Base-by-base conservation (phyloP, 2,329 filamentous ascomycete genomes). In the Diatrype stigma region DNA sequence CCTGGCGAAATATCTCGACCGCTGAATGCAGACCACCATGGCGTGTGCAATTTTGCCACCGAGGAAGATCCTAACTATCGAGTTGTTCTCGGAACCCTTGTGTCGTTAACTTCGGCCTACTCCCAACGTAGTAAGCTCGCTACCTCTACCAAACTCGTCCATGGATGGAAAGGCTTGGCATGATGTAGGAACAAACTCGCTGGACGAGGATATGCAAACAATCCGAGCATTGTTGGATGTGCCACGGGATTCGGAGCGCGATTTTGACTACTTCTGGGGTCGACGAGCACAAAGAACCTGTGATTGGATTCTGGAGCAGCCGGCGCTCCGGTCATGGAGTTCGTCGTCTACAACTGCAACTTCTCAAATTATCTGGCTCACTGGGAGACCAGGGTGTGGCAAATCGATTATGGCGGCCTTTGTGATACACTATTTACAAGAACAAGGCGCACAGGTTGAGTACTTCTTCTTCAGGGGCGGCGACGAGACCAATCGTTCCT, bases 371-470 rank as follows among this genome's bases (percentile, higher is more conserved):
- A 28, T 57, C 14, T 57, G 53, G 49, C 47, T 52, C n/a, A 40
- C 34, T 22, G 51, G 51, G 28, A 51, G 51, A 6, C 55, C 55
- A 26, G 55, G 44, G 14, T 46, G 46, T 14, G 55, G 55, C 8
- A 56, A 57, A 14, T 52, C 55, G 17, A 37, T 57, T 10, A 22
- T 57, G 6, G 50, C 53, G 1, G 26, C 55, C 5, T 57, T 52
- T 45, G 8, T 57, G 7, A 32, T 57, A 12, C 37, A 47, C 17
- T 42, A 54, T 19, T 35, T 57, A 2, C 51, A 42, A 21, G 49
- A 42, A 2, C 26, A 37, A 35, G 49, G 45, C 26, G 23, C 47
- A 2, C 3, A 50, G 23, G 48, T 49, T 10, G 53, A 56, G 14
- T 47, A 54, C 23, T 57, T 54, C 30, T 32, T 56, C 17, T 56